phyloP scores from a whole-genome alignment of 768 basidiomycete genomes.

The Boletus rubropictus region DNA sequence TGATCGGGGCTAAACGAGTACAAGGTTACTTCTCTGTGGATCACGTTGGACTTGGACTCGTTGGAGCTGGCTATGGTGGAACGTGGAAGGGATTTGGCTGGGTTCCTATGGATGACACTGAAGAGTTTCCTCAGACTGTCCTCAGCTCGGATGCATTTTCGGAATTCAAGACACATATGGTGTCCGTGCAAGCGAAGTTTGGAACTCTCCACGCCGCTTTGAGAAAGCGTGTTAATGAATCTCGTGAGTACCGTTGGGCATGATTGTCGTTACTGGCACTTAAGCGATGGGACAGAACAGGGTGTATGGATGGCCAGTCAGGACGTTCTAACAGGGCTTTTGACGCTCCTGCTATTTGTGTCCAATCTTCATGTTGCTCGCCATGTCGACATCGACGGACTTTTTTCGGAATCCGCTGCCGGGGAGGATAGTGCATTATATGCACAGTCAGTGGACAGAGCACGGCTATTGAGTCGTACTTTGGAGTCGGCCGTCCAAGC shows the following conservation, averaged over 20 bases:
- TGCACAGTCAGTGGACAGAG: conserved; percentile 60
- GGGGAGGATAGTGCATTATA: conserved; percentile 48
- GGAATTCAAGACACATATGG: conserved; percentile 46
- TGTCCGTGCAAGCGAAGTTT: conserved; percentile 48
- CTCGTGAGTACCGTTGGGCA: conserved; percentile 20
- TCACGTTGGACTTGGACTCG: conserved; percentile 69
- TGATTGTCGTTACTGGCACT: background rate
- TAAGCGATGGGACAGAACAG: conserved; percentile 18
- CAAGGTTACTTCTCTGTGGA: conserved; percentile 54
- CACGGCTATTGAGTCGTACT: conserved; percentile 59
- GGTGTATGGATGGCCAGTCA: conserved; percentile 37
- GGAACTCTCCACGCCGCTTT: conserved; percentile 26
- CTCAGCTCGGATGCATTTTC: conserved; percentile 48
- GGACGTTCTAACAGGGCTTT: conserved; percentile 50
- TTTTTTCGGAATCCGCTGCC: conserved; percentile 43
- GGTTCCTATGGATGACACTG: conserved; percentile 50
- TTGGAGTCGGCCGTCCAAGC: conserved; percentile 69
- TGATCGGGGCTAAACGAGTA: conserved; percentile 44
- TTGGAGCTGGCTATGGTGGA: conserved; percentile 72
- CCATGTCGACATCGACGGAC: conserved; percentile 78
- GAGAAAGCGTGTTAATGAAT: conserved; percentile 17
- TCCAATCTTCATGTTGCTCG: conserved; percentile 74
- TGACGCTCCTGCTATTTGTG: conserved; percentile 52
- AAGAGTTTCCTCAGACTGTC: conserved; percentile 40
- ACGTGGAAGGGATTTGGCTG: conserved; percentile 86